Base-by-base conservation (phyloP, 257 asterid genomes). In the Plectranthus barbatus region DNA sequence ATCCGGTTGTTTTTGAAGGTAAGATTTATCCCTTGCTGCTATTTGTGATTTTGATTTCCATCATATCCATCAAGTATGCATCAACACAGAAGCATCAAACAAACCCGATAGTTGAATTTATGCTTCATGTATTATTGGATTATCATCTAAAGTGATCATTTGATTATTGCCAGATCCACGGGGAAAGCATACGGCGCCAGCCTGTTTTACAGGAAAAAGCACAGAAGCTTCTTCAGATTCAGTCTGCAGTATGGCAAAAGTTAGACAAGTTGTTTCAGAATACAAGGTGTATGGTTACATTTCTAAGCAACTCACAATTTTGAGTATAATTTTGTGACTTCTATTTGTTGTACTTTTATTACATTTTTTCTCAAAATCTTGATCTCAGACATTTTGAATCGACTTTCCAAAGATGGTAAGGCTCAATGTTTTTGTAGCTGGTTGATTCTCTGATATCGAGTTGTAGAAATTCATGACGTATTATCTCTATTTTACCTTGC, bases 1-100 rank as follows among this genome's bases (percentile, higher is more conserved):
- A 73, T 86, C 76, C 79, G 90, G 67, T 77, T 88, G 72, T 91
- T 91, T 77, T 78, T 88, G 59, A 88, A 82, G 98, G 98, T 87
- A 82, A 47, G 31, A 4, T 13, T 64, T 47, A 33, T 9, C 31
- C 64, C 31, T 52, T 56, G 42, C 15, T 63, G 57, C 46, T 47
- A 23, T 39, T 26, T 61, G 31, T 4, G 9, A 11, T 40, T 49
- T 9, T 39, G 5, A 45, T 34, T 48, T 5, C 40, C 21, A 39
- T 34, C 44, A 60, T 58, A n/a, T n/a, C n/a, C n/a, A n/a, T 49
- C 6, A 23, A 7, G 40, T 31, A 31, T 7, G 3, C 41, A 36
- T 0, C 7, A 11, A 6, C 12, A 14, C 26, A 10, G 11, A 52
- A 64, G 36, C 23, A 7, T 36, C 47, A 37, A 45, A 26, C 31